phyloP scores from a whole-genome alignment of 78 protist species.

The Cavenderia fasciculata region DNA sequence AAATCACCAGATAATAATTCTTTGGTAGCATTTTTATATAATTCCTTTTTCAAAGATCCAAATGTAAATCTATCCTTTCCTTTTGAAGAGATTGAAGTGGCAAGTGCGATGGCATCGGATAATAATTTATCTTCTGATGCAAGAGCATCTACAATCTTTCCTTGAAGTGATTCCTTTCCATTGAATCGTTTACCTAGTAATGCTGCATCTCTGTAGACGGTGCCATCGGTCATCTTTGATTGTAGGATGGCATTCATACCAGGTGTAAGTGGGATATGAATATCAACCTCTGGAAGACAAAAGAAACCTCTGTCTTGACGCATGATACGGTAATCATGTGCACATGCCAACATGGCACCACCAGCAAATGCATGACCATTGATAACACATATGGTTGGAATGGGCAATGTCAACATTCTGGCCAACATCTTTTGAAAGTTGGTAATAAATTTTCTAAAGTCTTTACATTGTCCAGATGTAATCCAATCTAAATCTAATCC shows the following conservation, averaged over 20 bases:
- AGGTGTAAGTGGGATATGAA: conserved; percentile 70
- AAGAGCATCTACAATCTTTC: conserved; percentile 24
- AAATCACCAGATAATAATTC: not conserved
- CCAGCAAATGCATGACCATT: conserved; percentile 75
- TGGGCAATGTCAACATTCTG: conserved; percentile 44
- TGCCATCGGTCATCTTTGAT: conserved; percentile 42
- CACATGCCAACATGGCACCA: conserved; percentile 71
- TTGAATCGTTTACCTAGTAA: conserved; percentile 41
- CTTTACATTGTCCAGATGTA: not conserved
- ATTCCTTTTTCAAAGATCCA: conserved; percentile 37
- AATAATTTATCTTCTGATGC: not conserved
- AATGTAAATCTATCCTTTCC: conserved; percentile 68
- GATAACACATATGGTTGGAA: conserved; percentile 42
- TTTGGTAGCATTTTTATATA: conserved; percentile 13
- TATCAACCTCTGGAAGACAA: conserved; percentile 68
- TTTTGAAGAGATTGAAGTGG: conserved; percentile 5
- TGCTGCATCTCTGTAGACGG: conserved; percentile 46
- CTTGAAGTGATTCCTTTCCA: conserved; percentile 30
- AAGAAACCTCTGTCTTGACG: conserved; percentile 67
- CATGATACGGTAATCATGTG: conserved; percentile 61
- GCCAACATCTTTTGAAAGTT: conserved; percentile 38
- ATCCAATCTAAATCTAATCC: conserved; percentile 78
- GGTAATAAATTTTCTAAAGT: conserved; percentile 1
- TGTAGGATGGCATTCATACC: conserved; percentile 71
- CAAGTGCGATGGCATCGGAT: conserved; percentile 3